Evolutionary conservation across 2,329 filamentous ascomycete species (phyloP).

Genomic region (Cadophora gregata): DNA sequence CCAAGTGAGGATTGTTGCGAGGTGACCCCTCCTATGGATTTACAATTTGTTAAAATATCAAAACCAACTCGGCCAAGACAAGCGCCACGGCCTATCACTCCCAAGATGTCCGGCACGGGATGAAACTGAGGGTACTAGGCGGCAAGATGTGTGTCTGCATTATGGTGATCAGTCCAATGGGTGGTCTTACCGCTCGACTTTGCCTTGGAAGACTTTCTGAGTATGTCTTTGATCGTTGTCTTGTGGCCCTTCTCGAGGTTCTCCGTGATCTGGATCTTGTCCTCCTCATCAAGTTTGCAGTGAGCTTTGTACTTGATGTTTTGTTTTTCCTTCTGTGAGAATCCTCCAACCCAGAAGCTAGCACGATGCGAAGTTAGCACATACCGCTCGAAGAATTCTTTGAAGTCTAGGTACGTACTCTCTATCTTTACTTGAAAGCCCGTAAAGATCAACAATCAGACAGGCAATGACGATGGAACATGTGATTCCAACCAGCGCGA

Average conservation of each 20-base stretch:
- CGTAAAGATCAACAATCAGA: constrained; percentile 5
- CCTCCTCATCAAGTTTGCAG: neutral
- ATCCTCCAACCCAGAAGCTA: neutral
- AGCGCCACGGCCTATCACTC: neutral
- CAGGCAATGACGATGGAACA: neutral
- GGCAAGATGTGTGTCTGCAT: constrained; percentile 4
- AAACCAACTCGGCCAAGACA: neutral
- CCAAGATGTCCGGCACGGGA: neutral
- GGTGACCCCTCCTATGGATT: neutral
- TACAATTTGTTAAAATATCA: neutral
- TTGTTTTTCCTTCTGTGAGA: neutral
- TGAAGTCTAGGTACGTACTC: neutral
- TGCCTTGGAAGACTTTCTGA: neutral
- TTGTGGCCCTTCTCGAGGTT: constrained; percentile 1
- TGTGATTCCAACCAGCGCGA: neutral
- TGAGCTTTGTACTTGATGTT: neutral
- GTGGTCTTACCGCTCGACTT: neutral
- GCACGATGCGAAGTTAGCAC: neutral
- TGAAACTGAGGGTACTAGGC: neutral
- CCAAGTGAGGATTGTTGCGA: neutral
- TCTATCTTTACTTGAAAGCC: neutral
- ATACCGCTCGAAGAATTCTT: neutral
- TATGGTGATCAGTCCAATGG: constrained; percentile 1
- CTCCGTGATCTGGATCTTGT: constrained; percentile 2
- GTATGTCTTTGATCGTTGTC: neutral